Conservation (phyloP, 495 filamentous ascomycete genomes). For the Neurospora sublineolata region DNA sequence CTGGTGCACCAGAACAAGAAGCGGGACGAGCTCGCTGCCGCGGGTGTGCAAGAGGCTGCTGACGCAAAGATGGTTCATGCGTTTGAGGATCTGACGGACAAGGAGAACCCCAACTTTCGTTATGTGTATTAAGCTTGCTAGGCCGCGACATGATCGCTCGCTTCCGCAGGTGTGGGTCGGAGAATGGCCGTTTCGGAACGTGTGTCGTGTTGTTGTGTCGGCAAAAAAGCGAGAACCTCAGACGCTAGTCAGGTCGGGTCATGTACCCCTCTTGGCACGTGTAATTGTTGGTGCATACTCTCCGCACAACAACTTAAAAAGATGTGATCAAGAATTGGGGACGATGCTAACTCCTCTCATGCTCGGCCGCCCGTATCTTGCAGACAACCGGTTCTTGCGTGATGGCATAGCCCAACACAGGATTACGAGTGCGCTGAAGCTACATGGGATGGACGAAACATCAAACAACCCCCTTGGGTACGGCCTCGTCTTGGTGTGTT, state of each 20-base stretch:
- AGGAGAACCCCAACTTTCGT: conserved; percentile 45
- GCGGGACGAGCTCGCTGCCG: conserved; percentile 32
- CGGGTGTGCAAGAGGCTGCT: conserved; percentile 28
- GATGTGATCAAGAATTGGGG: neutral
- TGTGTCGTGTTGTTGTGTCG: neutral
- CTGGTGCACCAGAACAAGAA: conserved; percentile 35
- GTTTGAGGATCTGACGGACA: conserved; percentile 49
- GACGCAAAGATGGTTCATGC: conserved; percentile 36
- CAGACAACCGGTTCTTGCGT: neutral
- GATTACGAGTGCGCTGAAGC: neutral
- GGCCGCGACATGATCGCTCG: neutral
- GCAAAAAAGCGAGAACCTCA: neutral
- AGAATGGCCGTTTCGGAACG: neutral
- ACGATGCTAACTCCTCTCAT: neutral
- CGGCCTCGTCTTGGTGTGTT: neutral
- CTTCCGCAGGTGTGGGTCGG: neutral
- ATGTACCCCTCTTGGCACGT: neutral
- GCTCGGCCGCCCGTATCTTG: neutral
- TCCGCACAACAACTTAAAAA: neutral
- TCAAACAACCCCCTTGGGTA: neutral
- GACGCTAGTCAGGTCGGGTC: neutral
- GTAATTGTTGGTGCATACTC: neutral
- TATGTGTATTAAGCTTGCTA: conserved; percentile 24
- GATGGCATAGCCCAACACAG: neutral
- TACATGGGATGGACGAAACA: neutral